Evolutionary conservation across 768 basidiomycete species (phyloP), one percentile per base, ranked within the genome.

Genomic region (Boletus huronensis): DNA sequence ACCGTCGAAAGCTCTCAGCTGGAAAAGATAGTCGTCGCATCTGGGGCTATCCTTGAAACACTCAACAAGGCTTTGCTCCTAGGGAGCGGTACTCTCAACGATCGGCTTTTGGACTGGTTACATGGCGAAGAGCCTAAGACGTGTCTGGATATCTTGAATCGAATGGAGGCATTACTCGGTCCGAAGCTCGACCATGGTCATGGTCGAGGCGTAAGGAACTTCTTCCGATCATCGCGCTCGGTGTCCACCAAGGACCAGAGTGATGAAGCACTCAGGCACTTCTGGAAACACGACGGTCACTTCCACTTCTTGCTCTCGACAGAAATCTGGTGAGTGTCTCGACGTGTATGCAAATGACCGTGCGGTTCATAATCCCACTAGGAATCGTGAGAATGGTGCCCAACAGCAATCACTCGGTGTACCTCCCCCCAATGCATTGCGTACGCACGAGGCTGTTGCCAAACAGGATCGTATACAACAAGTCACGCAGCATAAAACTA

Each of bases 271-370:
- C 48, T 58, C 23, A 43, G 26, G n/a, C 42, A 42, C 1, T 63
- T 63, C 7, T 6, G 25, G 10, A 53, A 17, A 5, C 34, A 26
- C 9, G 14, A 48, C 10, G 9, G n/a, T 11, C 53, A 51, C 32
- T 62, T 62, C 17, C 61, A 53, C 42, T 55, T 50, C 23, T 46
- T 62, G 23, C 53, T 62, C 32, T 29, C 53, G 9, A 43, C 44
- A 6, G 61, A 59, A 0, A n/a, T 61, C 16, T 61, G 60, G 60
- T 48, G 28, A 57, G 59, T 43, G 21, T 28, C 13, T 34, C 11
- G 16, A 7, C 10, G 3, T 5, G 3, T 19, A 8, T 1, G 14
- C 2, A 1, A 8, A 19, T 19, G 14, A 21, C 3, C 3, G 0
- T 5, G 8, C 13, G 0, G 13, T 16, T 50, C 17, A 50, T 43